A percentile compares a stretch with the other conserved stretches of the same genome.
Evolutionary conservation across 179 eudicot genomes (phyloP).

Genomic region (Drosera spatulata): DNA sequence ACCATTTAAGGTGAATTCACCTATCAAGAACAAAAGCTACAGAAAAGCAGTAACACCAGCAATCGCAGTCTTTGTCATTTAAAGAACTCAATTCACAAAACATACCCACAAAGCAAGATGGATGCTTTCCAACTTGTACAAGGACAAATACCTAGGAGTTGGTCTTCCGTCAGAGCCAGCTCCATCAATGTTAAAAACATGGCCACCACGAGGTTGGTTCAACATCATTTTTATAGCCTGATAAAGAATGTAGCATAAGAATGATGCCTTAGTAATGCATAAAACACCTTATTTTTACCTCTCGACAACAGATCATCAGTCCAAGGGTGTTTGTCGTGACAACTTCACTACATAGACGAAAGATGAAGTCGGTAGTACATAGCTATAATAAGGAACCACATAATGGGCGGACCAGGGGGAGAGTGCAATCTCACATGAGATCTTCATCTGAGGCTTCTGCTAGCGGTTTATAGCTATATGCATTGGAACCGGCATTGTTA

Average conservation of each 20-base stretch:
- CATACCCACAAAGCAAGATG: too few relatives aligned
- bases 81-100: too few relatives aligned
- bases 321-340: conserved; percentile 97
- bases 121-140: too few relatives aligned
- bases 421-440: conserved; percentile 51
- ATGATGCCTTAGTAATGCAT: neutral
- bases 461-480: conserved; percentile 86
- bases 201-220: conserved; percentile 83
- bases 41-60: too few relatives aligned
- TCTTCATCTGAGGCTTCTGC: conserved; percentile 96
- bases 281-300: conserved; percentile 31
- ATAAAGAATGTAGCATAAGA: conserved; percentile 12
- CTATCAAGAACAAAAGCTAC: too few relatives aligned
- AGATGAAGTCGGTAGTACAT: neutral
- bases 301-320: conserved; percentile 96
- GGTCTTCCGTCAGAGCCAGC: conserved; percentile 99
- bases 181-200: conserved; percentile 90
- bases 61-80: too few relatives aligned
- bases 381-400: too few relatives aligned
- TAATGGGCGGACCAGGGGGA: neutral
- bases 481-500: conserved; percentile 99
- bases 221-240: conserved; percentile 93
- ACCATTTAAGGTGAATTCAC: too few relatives aligned
- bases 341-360: conserved; percentile 62
- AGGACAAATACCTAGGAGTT: conserved; percentile 59